Evolutionary conservation across 371 early-diverging fungal species (phyloP).

Genomic region (Dichotomocladium elegans): DNA sequence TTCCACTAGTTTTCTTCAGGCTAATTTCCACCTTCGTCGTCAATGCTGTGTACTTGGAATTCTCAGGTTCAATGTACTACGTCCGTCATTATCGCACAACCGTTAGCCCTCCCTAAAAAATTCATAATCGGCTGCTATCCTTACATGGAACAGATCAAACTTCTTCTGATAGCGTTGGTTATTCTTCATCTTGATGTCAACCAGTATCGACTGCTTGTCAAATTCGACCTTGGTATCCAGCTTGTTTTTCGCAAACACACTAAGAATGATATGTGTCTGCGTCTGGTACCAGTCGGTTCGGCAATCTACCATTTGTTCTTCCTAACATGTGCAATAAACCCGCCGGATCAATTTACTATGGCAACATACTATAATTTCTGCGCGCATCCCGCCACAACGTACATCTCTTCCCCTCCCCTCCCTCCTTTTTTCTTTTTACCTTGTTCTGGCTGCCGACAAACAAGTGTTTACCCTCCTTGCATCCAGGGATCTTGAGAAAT

Average conservation of each 20-base stretch:
- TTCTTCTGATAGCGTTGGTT: conserved; percentile 60
- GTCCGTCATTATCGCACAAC: background rate
- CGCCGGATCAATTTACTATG: background rate
- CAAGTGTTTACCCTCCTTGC: conserved; percentile 80
- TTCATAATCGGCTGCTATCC: no score
- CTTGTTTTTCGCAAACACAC: conserved; percentile 90
- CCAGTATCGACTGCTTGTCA: conserved; percentile 18
- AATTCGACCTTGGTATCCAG: conserved; percentile 66
- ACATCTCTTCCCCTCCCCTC: no score
- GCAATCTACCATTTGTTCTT: conserved; percentile 67
- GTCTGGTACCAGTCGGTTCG: conserved; percentile 96
- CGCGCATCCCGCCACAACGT: background rate
- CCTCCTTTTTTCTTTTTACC: conserved; percentile 9
- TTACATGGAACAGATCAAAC: conserved; percentile 56
- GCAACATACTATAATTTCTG: no score
- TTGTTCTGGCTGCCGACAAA: conserved; percentile 57
- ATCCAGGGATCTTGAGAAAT: conserved; percentile 91
- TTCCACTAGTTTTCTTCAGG: conserved; percentile 80
- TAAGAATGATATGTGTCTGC: conserved; percentile 75
- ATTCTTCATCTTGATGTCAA: conserved; percentile 52
- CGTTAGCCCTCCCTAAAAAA: background rate
- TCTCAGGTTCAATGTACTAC: conserved; percentile 66
- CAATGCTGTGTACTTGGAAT: conserved; percentile 68
- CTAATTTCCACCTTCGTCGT: conserved; percentile 86
- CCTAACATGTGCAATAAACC: background rate